Evolutionary conservation across 768 basidiomycete genomes (phyloP), one percentile per base, ranked within the genome.

Genomic region (Lentinula detonsa): DNA sequence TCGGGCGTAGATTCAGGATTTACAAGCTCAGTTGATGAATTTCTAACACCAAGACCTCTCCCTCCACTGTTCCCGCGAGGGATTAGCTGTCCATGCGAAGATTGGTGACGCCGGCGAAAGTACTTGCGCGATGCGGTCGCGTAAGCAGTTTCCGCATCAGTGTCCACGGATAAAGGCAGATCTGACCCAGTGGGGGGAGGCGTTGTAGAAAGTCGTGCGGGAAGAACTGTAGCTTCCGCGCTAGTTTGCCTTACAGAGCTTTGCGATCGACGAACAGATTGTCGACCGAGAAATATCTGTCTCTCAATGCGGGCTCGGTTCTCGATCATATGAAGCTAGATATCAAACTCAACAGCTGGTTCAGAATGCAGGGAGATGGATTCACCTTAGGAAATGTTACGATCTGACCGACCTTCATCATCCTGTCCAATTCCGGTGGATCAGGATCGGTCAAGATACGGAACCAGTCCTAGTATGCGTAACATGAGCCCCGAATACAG

Each of bases 331-430:
- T 93, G 93, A 13, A 97, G 75, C 94, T 95, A 66, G 34, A 37
- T 45, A 21, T 4, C 7, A 37, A 43, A 53, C 50, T 48, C 8
- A 54, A 7, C 9, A 31, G n/a, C 23, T n/a, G 5, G 61, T 23
- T 51, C 57, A 62, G 53, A 42, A 58, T n/a, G 5, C 1, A 21
- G n/a, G 40, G 7, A 23, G 10, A 28, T 10, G 43, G 28, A 55
- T 76, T 61, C 64, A 96, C 91, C 78, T 96, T 98, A 0, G 97
- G 96, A 94, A 94, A 99, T n/a, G 97, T 91, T 33, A 94, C 96
- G 9, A 84, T 70, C 73, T 97, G 81, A 10, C 97, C 97, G 0
- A 93, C 90, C 59, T 78, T 77, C 62, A 97, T 83, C 93, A 98
- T 94, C 63, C 93, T 78, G 62, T 83, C 85, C 58, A 99, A 78